Evolutionary conservation across 192 early-diverging fungal species (phyloP), one percentile per base, ranked within the genome.

Genomic region (Backusella tuberculispora): DNA sequence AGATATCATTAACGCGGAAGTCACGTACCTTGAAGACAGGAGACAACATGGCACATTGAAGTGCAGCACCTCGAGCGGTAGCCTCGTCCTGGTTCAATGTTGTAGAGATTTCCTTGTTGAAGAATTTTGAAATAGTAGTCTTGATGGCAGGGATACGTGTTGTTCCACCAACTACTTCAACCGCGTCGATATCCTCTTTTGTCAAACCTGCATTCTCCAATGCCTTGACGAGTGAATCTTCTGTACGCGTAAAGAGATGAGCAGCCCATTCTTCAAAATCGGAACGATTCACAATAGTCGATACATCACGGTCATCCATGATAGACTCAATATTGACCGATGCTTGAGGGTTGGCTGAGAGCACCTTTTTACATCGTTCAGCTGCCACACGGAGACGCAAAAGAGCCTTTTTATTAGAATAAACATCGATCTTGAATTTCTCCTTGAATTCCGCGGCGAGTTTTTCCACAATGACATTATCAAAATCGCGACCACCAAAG

Each of bases 31-130:
- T 95, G 92, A 99, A 98, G 24, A 92, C 92, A 0, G 97, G 97
- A n/a, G 95, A 97, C 47, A 95, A 83, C 80, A 99, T 96, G 80
- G 97, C 97, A 85, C 97, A 99, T 87, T 95, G 93, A 63, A 99
- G 87, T 21, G 96, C 97, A 76, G 93, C 93, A 73, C 97, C 97
- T 78, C 97, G 94, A 26, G 97, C 92, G 79, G 97, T 91, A 47
- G 96, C 96, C 85, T 99, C 97, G 76, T 99, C 97, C 82, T 96
- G 93, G 89, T 99, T 99, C 74, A 99, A 87, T 76, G 95, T 97
- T 72, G 91, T 94, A 69, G 92, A 92, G 13, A 98, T 85, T 74
- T 96, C 90, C 79, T 92, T 92, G 24, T 90, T 89, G 83, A 99
- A 98, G 87, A 92, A 94, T 69, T 94, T 89, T 77, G 92, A 83